A percentile compares a stretch with the other conserved stretches of the same genome.
These are phyloP conservation scores for Aspergillus tanneri DNA, from an alignment of 2,329 filamentous ascomycete genomes.

Conservation along the genomic window DNA sequence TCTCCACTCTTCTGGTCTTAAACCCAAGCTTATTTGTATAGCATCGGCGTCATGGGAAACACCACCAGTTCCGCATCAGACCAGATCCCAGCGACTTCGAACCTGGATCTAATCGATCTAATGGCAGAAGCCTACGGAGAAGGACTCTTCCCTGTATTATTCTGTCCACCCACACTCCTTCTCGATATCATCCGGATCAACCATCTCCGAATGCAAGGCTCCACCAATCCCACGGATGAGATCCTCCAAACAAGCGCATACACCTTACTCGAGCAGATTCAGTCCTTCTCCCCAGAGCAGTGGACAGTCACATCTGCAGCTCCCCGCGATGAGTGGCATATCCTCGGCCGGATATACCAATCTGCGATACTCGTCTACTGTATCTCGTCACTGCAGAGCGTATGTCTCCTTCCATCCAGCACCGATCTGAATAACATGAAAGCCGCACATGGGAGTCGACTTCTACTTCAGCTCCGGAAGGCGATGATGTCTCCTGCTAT, in stretches of 20 bases:
- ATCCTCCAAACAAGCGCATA: not conserved
- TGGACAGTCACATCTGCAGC: not conserved
- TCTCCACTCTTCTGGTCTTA: not conserved
- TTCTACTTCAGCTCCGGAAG: not conserved
- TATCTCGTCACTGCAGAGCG: conserved; percentile 7
- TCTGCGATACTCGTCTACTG: conserved; percentile 9
- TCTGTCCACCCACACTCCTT: conserved; percentile 6
- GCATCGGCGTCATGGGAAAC: conserved; percentile 10
- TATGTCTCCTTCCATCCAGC: not conserved
- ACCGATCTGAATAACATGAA: not conserved
- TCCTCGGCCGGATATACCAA: conserved; percentile 10
- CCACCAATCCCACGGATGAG: not conserved
- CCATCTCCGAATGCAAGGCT: conserved; percentile 4
- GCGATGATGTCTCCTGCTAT: not conserved
- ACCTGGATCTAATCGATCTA: not conserved
- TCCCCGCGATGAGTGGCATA: not conserved
- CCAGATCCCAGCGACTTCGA: conserved; percentile 2
- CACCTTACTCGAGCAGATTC: conserved; percentile 6
- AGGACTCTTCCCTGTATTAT: conserved; percentile 2
- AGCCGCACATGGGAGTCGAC: not conserved
- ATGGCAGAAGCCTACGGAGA: conserved; percentile 8
- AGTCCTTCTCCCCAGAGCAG: conserved; percentile 1
- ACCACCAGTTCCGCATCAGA: conserved; percentile 8
- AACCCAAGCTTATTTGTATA: not conserved
- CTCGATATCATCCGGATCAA: conserved; percentile 9